Conservation (phyloP, 1,284 basidiomycete species). For the Moniliella sp. region DNA sequence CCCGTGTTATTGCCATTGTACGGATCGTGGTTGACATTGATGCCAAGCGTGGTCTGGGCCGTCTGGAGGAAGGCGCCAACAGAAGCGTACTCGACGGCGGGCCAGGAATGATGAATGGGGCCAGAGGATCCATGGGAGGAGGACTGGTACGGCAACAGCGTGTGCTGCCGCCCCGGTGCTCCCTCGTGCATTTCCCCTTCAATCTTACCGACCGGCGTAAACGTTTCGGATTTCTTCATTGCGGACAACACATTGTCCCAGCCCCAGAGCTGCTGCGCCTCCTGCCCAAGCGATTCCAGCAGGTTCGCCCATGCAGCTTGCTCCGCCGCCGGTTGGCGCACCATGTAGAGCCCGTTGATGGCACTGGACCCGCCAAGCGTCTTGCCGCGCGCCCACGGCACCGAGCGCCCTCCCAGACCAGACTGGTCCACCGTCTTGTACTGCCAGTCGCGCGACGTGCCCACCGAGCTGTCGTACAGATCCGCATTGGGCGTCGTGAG, state of each 20-base stretch:
- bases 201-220: conserved; percentile 6
- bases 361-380: conserved; percentile 37
- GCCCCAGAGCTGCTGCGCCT: conserved; percentile 8
- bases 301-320: conserved; percentile 13
- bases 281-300: conserved; percentile 11
- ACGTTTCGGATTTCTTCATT: conserved; percentile 18
- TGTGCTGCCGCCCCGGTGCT: conserved; percentile 5
- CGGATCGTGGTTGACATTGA: conserved; percentile 5
- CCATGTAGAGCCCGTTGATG: conserved; percentile 36
- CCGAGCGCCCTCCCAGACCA: conserved; percentile 7
- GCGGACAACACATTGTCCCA: conserved; percentile 10
- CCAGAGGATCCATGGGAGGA: conserved; percentile 10
- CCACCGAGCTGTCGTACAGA: conserved; percentile 9
- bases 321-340: conserved; percentile 22
- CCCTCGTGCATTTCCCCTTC: no score
- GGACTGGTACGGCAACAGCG: conserved; percentile 8
- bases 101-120: conserved; percentile 13
- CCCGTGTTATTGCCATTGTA: conserved; percentile 18
- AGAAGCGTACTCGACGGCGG: conserved; percentile 11
- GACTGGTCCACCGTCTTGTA: conserved; percentile 8
- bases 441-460: conserved; percentile 16
- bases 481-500: conserved; percentile 1
- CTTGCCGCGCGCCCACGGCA: conserved; percentile 34
- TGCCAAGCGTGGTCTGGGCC: no score
- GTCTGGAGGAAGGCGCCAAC: no score